These are phyloP conservation scores for Hypoxylon sp. DNA, from an alignment of 2,329 filamentous ascomycete genomes.

Conservation along the genomic window DNA sequence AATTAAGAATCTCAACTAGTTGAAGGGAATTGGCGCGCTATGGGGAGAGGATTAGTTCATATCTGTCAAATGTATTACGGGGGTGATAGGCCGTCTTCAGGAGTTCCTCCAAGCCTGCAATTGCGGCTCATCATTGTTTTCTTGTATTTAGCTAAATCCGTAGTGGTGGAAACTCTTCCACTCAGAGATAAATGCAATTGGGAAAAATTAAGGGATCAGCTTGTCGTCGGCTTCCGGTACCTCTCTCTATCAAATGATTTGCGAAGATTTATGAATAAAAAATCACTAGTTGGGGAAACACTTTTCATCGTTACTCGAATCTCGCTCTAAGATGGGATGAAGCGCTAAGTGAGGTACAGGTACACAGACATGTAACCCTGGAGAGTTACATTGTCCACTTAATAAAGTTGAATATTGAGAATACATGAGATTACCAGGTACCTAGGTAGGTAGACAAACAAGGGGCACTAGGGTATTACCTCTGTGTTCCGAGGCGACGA, in stretches of 20 bases:
- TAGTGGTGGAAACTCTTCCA: neutral
- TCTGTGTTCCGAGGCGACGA: conserved; percentile 5
- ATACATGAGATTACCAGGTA: neutral
- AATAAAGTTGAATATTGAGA: neutral
- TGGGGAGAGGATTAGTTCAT: neutral
- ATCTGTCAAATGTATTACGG: neutral
- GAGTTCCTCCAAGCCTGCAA: conserved; percentile 14
- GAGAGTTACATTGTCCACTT: conserved; percentile 26
- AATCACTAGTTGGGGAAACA: neutral
- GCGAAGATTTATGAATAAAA: too few relatives aligned
- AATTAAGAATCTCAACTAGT: conserved; percentile 12
- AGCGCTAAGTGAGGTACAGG: neutral
- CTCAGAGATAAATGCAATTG: conserved; percentile 1
- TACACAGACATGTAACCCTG: conserved; percentile 6
- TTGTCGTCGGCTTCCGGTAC: neutral
- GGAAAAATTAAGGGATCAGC: conserved; percentile 9
- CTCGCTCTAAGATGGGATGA: conserved; percentile 10
- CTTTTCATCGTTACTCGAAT: neutral
- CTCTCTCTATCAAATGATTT: neutral
- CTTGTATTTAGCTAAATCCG: conserved; percentile 9
- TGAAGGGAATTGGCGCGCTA: neutral
- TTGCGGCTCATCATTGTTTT: conserved; percentile 7
- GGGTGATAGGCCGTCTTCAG: conserved; percentile 9
- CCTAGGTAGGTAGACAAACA: too few relatives aligned
- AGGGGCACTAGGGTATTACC: neutral